Percentiles rank a stretch among this genome's conserved stretches.
phyloP scores from a whole-genome alignment of 805 yeast species.

The Kodamaea kakaduensis region DNA sequence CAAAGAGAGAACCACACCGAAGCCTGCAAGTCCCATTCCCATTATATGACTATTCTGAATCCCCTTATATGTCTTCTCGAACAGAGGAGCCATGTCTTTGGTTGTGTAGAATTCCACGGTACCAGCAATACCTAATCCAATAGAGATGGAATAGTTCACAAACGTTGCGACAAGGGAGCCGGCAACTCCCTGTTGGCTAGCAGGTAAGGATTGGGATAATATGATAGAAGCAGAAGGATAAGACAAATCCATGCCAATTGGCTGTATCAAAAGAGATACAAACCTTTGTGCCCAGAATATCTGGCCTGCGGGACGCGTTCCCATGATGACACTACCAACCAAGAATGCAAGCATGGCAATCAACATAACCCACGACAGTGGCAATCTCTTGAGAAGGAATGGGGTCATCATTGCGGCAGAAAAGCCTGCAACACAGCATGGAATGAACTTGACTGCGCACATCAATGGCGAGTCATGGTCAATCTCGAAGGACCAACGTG shows the following conservation, averaged over 20 bases:
- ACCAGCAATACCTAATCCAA: conserved; percentile 35
- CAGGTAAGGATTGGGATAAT: conserved; percentile 13
- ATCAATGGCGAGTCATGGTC: conserved; percentile 11
- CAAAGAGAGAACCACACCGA: conserved; percentile 21
- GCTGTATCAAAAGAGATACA: conserved; percentile 12
- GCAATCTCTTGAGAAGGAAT: conserved; percentile 8
- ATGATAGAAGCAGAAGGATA: conserved; percentile 18
- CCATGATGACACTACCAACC: conserved; percentile 13
- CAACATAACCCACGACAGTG: conserved; percentile 14
- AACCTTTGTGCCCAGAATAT: conserved; percentile 18
- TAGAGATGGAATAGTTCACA: conserved; percentile 22
- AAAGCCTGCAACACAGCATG: conserved; percentile 14
- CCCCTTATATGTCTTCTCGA: conserved; percentile 20
- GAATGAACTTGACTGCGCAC: conserved; percentile 19
- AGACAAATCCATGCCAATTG: conserved; percentile 20
- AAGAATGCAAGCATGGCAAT: conserved; percentile 13
- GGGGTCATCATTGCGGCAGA: conserved; percentile 13
- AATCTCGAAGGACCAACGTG: conserved; percentile 14
- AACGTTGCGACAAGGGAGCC: conserved; percentile 17
- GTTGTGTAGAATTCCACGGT: conserved; percentile 30
- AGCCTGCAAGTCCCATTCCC: conserved; percentile 34
- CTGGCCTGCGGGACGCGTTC: conserved; percentile 17
- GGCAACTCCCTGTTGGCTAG: conserved; percentile 17
- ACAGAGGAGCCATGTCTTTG: conserved; percentile 12
- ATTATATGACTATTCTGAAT: conserved; percentile 24